Percentiles rank a stretch among this genome's conserved stretches.
Conservation (phyloP, 176 grass and related monocot genomes). For the Puya raimondii region DNA sequence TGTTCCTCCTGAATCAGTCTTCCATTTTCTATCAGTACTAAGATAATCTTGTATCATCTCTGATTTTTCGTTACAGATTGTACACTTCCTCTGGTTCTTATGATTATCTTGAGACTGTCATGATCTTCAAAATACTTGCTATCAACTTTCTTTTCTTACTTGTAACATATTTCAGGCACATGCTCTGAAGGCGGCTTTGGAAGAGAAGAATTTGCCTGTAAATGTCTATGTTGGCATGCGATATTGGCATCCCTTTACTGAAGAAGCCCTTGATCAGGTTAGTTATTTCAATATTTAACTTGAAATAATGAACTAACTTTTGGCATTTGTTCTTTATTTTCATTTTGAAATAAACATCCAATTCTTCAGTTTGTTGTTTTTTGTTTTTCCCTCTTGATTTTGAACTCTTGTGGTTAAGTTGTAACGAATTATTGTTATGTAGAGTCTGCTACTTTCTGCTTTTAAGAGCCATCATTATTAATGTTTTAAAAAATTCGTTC, state of each 20-base stretch:
- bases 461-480: background rate
- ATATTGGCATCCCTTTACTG: constrained; percentile 93
- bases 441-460: background rate
- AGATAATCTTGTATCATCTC: background rate
- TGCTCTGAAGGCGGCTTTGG: constrained; percentile 62
- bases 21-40: background rate
- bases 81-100: background rate
- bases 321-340: background rate
- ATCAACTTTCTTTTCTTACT: background rate
- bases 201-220: constrained; percentile 60
- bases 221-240: constrained; percentile 96
- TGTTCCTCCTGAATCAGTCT: background rate
- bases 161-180: constrained; percentile 45
- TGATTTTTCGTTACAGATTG: background rate
- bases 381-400: background rate
- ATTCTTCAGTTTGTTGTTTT: background rate
- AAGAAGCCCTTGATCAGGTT: constrained; percentile 90
- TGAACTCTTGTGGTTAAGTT: background rate
- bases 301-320: background rate
- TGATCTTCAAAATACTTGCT: background rate
- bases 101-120: background rate
- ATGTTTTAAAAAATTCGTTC: background rate
- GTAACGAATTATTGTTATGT: background rate
- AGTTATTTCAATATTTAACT: background rate
- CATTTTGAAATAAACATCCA: background rate